These are phyloP conservation scores for Tillandsia fasciculata DNA, from an alignment of 176 grass and related monocot genomes.

Conservation along the genomic window DNA sequence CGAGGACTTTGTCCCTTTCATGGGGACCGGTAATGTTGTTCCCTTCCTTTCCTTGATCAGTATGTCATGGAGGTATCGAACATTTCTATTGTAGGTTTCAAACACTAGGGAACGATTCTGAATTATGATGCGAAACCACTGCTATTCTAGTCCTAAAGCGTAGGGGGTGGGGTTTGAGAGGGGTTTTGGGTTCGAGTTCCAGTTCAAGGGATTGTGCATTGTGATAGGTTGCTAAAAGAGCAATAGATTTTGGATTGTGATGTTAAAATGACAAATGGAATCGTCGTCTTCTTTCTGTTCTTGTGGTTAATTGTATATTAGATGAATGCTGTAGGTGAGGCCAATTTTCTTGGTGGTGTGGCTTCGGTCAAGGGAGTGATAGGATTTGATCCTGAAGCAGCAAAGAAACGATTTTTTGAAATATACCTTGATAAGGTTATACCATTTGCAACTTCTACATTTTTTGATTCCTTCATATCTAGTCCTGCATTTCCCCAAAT, in stretches of 20 bases:
- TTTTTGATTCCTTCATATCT: slow-evolving; percentile 11
- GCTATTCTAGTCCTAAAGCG: too few species aligned
- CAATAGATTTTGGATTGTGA: not conserved
- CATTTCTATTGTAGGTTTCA: not conserved
- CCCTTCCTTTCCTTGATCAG: slow-evolving; percentile 11
- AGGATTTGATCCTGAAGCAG: slow-evolving; percentile 57
- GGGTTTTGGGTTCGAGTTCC: too few species aligned
- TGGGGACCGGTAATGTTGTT: slow-evolving; percentile 63
- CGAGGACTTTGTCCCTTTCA: slow-evolving; percentile 95
- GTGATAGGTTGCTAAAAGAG: not conserved
- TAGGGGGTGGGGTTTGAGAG: too few species aligned
- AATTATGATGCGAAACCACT: not conserved
- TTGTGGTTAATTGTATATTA: not conserved
- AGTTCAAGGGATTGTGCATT: not conserved
- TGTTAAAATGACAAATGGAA: not conserved
- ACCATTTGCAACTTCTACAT: not conserved
- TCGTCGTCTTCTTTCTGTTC: not conserved
- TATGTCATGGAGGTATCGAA: too few species aligned
- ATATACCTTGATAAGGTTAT: slow-evolving; percentile 87
- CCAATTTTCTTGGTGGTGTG: slow-evolving; percentile 94
- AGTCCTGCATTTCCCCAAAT: slow-evolving; percentile 12
- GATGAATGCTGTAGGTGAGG: slow-evolving; percentile 54
- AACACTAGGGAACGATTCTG: not conserved
- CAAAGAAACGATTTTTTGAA: slow-evolving; percentile 78
- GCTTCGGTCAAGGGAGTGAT: slow-evolving; percentile 74